Conservation (phyloP, 2,329 filamentous ascomycete species). For the Trichoderma oligosporum region DNA sequence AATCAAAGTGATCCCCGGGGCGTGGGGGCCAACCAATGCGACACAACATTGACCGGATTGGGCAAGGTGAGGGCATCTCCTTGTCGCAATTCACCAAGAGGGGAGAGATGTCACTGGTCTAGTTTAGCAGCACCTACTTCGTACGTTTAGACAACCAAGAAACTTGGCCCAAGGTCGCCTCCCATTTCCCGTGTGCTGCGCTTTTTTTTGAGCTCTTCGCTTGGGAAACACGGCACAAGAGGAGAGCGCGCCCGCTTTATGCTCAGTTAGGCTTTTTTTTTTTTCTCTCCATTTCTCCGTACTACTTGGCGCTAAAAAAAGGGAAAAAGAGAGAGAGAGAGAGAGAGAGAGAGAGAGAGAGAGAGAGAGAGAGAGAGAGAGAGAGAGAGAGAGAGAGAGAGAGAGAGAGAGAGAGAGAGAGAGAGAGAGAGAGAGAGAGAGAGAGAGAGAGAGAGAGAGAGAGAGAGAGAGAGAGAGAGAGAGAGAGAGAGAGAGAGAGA, state of each 20-base stretch:
- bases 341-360: too few species aligned
- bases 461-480: too few species aligned
- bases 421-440: too few species aligned
- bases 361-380: too few species aligned
- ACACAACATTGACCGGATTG: slow-evolving; percentile 9
- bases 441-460: too few species aligned
- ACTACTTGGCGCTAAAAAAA: too few species aligned
- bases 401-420: too few species aligned
- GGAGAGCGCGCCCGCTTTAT: slow-evolving; percentile 2
- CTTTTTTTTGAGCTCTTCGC: slow-evolving; percentile 11
- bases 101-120: slow-evolving; percentile 12
- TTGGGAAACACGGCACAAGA: slow-evolving; percentile 7
- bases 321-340: too few species aligned
- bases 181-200: slow-evolving; percentile 1
- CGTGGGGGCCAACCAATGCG: slow-evolving; percentile 15
- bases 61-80: slow-evolving; percentile 11
- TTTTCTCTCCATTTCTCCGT: too few species aligned
- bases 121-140: not conserved
- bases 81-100: slow-evolving; percentile 1
- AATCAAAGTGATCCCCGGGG: slow-evolving; percentile 6
- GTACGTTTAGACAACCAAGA: not conserved
- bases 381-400: too few species aligned
- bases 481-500: too few species aligned
- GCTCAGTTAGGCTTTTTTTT: not conserved
- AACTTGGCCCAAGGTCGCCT: not conserved